These are phyloP conservation scores for Ceratocystis diversiconidia DNA, from an alignment of 2,329 filamentous ascomycete genomes.

Conservation along the genomic window DNA sequence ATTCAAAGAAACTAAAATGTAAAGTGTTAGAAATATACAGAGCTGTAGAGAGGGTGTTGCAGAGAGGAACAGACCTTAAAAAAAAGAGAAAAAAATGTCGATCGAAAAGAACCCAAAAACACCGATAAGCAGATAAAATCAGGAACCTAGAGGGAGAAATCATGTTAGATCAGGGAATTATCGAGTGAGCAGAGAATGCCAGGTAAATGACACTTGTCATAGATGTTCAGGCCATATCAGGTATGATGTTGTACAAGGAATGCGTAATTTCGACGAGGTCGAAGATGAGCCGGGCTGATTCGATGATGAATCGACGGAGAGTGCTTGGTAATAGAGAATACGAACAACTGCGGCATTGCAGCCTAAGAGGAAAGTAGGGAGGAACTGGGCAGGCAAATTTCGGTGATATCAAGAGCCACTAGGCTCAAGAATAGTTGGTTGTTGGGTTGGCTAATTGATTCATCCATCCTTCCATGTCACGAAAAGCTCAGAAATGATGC, in stretches of 20 bases:
- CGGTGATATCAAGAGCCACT: no score
- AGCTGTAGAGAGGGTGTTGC: background rate
- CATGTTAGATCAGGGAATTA: background rate
- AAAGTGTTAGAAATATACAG: background rate
- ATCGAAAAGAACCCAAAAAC: conserved; percentile 14
- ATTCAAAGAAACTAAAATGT: conserved; percentile 3
- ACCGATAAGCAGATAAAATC: conserved; percentile 12
- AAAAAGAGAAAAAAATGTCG: conserved; percentile 4
- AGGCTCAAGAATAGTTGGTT: no score
- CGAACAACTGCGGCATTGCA: background rate
- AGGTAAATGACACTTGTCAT: background rate
- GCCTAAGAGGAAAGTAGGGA: background rate
- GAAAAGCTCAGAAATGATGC: no score
- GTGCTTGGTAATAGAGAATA: background rate
- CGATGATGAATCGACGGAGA: background rate
- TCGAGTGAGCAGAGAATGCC: background rate
- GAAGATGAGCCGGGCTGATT: background rate
- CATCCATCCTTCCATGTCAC: no score
- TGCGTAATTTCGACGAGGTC: background rate
- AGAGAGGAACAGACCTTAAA: background rate
- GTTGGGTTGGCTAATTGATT: no score
- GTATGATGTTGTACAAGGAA: background rate
- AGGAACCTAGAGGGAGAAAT: background rate
- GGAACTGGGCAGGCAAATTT: background rate
- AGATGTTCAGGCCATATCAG: background rate